Base-by-base conservation (phyloP, 495 filamentous ascomycete species). In the Penicillium ucsense region DNA sequence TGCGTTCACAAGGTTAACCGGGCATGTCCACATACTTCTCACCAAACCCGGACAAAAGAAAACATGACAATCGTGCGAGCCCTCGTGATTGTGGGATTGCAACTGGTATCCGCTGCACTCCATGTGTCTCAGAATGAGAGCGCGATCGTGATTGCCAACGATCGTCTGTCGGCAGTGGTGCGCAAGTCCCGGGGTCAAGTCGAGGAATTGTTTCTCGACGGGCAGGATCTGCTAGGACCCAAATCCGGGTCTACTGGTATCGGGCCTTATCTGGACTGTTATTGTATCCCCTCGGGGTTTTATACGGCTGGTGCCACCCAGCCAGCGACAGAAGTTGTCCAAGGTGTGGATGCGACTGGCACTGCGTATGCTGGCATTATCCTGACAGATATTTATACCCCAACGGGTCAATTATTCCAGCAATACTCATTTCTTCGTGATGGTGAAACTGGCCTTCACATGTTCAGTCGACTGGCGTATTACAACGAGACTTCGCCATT, bases 391-490 rank as follows among this genome's bases (percentile, higher is more conserved):
- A 72, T 66, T 0, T 79, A 78, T 43, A 61, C 71, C 2, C 64
- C 68, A 0, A 78, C 74, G 0, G 69, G 74, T 6, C 75, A 78
- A 51, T 59, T 63, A 8, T 65, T 81, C 45, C 69, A 79, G 44
- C 78, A 80, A 37, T 78, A 76, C 55, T 80, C 71, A 76, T 78
- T 78, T 43, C 58, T 79, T 6, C 56, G 76, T 11, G 74, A 78
- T 31, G 72, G 71, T 11, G 76, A 80, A 48, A 79, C 76, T 0
- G 76, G 77, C 1, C 47, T 79, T 32, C 74, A 80, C 45, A 71
- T 72, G 32, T 81, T 79, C 61, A 75, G 66, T 31, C 70, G 76
- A 12, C 43, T 79, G 9, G 59, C 73, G 0, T 81, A 81, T 47
- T 63, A 72, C 53, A 79, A 81, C 56, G 54, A 66, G 42, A 66